Evolutionary conservation across 768 basidiomycete genomes (phyloP), one percentile per base, ranked within the genome.

Genomic region (Sporobolomyces phaffii): DNA sequence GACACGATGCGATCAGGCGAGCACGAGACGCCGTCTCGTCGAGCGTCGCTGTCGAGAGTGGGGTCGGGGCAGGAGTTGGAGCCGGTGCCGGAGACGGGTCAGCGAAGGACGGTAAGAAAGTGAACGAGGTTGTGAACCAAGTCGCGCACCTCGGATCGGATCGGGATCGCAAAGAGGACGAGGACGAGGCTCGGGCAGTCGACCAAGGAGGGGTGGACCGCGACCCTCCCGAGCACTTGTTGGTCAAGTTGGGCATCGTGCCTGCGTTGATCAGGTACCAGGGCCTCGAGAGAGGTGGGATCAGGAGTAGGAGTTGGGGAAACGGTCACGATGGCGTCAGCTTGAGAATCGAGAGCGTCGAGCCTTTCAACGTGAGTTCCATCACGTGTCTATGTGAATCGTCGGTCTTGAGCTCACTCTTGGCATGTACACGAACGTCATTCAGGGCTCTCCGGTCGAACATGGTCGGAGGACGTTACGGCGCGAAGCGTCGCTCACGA

Each of bases 251-350:
- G 6, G 57, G 79, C 10, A 73, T 80, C 33, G 76, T 77, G 5
- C 79, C 79, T 13, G 64, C 74, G 52, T 63, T 81, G 28, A 64
- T 80, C 1, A 60, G 77, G 36, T 81, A 80, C 66, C 72, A 77
- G 14, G 76, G 77, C 10, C 72, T 76, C 6, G 74, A 78, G 59
- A 41, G 77, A 29, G 74, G 76, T 45, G 79, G 79, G 3, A 49
- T 80, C 14, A 69, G 62, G 57, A 78, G 78, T 44, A 64, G 80
- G 44, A 73, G 73, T 17, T 81, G 80, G 80, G 80, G 80, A 0
- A 80, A 80, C 68, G 77, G 77, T 8, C 80, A 81, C 66, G 80
- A 80, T 61, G 80, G 80, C 1, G 75, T 76, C 29, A 79, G 77
- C 59, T 65, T 80, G 43, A 72, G 77, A 15, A 75, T 81, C 11